Percentiles rank a stretch among this genome's conserved stretches.
Evolutionary conservation across 2,329 filamentous ascomycete genomes (phyloP).

Genomic region (Epichloe amarillans): DNA sequence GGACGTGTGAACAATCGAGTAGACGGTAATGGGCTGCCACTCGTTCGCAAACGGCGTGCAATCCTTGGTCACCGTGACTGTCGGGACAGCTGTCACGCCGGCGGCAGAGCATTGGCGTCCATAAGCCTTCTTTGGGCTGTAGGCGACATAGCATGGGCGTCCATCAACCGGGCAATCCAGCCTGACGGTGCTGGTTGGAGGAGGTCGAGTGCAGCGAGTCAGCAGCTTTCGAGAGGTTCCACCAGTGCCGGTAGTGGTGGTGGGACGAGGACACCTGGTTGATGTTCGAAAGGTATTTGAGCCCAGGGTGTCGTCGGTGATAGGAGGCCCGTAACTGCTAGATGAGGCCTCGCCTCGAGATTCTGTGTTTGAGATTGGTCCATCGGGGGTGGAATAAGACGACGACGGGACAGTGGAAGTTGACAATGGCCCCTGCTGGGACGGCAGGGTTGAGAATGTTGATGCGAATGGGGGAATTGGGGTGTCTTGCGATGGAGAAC

Average conservation of each 20-base stretch:
- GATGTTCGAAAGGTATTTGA: background rate
- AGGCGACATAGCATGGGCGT: background rate
- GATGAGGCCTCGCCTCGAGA: background rate
- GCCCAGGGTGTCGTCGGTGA: background rate
- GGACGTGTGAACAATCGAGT: conserved; percentile 33
- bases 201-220: background rate
- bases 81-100: background rate
- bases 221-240: background rate
- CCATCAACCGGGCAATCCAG: conserved; percentile 2
- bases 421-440: background rate
- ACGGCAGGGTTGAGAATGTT: background rate
- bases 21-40: conserved; percentile 22
- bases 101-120: background rate
- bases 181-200: background rate
- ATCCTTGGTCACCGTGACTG: conserved; percentile 9
- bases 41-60: conserved; percentile 20
- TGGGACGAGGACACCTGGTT: background rate
- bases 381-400: background rate
- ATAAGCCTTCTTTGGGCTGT: no score
- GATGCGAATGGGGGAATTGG: no score
- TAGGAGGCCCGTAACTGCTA: background rate
- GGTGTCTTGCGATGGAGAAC: background rate
- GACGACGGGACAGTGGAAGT: background rate
- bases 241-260: background rate
- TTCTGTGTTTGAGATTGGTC: background rate